Percentiles rank a stretch among this genome's conserved stretches.
Conservation (phyloP, 805 yeast species). For the Zygotorulaspora florentina region DNA sequence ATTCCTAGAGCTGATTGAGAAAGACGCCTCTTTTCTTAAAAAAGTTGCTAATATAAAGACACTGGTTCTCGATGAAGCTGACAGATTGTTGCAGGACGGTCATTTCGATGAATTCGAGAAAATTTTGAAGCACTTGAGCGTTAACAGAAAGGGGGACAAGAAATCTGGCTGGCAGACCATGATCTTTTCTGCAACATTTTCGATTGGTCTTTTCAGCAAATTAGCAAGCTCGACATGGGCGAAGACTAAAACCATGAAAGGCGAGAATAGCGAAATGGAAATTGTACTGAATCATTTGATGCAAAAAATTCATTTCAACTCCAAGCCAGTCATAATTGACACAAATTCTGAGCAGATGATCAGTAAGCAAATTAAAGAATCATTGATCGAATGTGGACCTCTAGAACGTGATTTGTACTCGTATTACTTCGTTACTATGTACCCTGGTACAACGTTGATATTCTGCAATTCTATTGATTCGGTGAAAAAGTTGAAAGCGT, state of each 20-base stretch:
- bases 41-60: slow-evolving; percentile 44
- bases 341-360: slow-evolving; percentile 82
- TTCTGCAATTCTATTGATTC: slow-evolving; percentile 95
- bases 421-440: slow-evolving; percentile 80
- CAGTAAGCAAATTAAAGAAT: slow-evolving; percentile 71
- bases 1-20: slow-evolving; percentile 73
- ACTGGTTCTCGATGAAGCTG: slow-evolving; percentile 90
- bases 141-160: slow-evolving; percentile 37
- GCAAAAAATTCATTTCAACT: slow-evolving; percentile 66
- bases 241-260: slow-evolving; percentile 23
- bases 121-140: slow-evolving; percentile 60
- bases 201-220: slow-evolving; percentile 74
- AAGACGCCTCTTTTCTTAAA: slow-evolving; percentile 42
- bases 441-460: slow-evolving; percentile 84
- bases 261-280: slow-evolving; percentile 38
- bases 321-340: slow-evolving; percentile 70
- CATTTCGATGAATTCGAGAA: slow-evolving; percentile 91
- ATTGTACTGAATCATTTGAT: slow-evolving; percentile 64
- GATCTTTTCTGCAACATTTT: slow-evolving; percentile 94
- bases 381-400: slow-evolving; percentile 86
- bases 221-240: slow-evolving; percentile 44
- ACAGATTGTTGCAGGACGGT: slow-evolving; percentile 89
- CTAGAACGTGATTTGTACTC: slow-evolving; percentile 84
- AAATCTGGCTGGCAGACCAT: slow-evolving; percentile 67
- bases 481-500: slow-evolving; percentile 78